phyloP scores from a whole-genome alignment of 2,329 filamentous ascomycete species.

The Aotearoamyces nothofagi region DNA sequence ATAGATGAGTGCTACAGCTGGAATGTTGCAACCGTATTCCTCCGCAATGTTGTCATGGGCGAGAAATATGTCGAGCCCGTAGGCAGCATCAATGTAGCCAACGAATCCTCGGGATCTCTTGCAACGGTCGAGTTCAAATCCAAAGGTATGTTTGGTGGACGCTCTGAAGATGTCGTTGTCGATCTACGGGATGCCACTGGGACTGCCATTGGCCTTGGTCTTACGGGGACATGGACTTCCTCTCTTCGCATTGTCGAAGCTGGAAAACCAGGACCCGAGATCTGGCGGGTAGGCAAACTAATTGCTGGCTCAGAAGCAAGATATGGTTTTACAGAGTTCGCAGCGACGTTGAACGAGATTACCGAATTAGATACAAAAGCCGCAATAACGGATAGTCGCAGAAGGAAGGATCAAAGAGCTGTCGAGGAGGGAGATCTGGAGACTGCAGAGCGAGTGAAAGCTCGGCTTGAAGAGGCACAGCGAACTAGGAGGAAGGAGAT shows the following conservation, averaged over 20 bases:
- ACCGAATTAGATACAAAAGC: conserved; percentile 66
- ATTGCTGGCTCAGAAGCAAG: conserved; percentile 66
- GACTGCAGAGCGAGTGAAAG: conserved; percentile 70
- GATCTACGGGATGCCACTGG: conserved; percentile 57
- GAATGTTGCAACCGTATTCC: conserved; percentile 75
- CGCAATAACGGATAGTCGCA: conserved; percentile 66
- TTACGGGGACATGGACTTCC: conserved; percentile 75
- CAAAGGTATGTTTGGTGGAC: conserved; percentile 93
- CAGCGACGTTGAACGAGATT: conserved; percentile 74
- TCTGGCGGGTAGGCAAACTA: conserved; percentile 68
- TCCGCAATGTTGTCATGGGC: conserved; percentile 92
- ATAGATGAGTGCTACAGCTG: conserved; percentile 77
- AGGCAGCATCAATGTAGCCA: conserved; percentile 71
- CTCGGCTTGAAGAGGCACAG: conserved; percentile 73
- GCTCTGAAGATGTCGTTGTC: conserved; percentile 76
- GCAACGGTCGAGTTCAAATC: conserved; percentile 83
- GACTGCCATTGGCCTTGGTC: conserved; percentile 45
- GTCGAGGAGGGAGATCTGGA: conserved; percentile 74
- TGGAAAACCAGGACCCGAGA: conserved; percentile 46
- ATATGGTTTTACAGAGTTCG: conserved; percentile 82
- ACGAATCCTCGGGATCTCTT: conserved; percentile 72
- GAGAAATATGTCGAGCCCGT: conserved; percentile 97
- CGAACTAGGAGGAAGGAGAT: conserved; percentile 56
- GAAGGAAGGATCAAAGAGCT: conserved; percentile 77
- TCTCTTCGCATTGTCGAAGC: conserved; percentile 51